Evolutionary conservation across 2,329 filamentous ascomycete genomes (phyloP).

Genomic region (Dothistroma septosporum): DNA sequence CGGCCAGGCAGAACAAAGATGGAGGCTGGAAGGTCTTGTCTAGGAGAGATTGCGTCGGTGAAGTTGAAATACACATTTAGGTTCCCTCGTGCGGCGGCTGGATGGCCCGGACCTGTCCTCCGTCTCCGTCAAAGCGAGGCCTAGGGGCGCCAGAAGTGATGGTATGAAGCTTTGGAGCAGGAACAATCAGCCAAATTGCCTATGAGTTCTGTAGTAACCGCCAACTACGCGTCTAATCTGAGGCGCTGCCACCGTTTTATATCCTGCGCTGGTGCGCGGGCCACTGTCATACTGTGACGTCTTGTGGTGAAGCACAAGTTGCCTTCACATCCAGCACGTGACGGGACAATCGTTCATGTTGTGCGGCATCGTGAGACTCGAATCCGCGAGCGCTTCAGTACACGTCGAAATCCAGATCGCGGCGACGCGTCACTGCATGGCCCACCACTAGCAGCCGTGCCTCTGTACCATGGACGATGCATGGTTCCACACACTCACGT

Average conservation of each 20-base stretch:
- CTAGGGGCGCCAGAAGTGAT: background rate
- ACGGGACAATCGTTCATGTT: background rate
- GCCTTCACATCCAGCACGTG: background rate
- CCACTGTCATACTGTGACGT: background rate
- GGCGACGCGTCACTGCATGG: background rate
- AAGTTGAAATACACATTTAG: conserved; percentile 8
- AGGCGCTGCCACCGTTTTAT: background rate
- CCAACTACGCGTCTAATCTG: background rate
- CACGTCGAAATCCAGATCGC: background rate
- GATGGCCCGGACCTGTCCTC: background rate
- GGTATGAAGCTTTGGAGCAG: background rate
- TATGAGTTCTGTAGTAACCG: background rate
- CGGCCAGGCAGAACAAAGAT: background rate
- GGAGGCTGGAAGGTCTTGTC: background rate
- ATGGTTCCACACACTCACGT: conserved; percentile 66
- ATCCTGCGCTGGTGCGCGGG: background rate
- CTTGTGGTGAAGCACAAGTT: background rate
- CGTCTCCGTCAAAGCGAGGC: background rate
- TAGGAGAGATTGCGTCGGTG: background rate
- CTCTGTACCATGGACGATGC: conserved; percentile 58
- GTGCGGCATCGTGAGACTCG: background rate
- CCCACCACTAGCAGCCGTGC: background rate
- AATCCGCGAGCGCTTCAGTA: background rate
- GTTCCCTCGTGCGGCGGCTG: background rate
- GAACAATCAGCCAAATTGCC: no score